Base-by-base conservation (phyloP, 371 early-diverging fungal genomes). In the Mucor piriformis region DNA sequence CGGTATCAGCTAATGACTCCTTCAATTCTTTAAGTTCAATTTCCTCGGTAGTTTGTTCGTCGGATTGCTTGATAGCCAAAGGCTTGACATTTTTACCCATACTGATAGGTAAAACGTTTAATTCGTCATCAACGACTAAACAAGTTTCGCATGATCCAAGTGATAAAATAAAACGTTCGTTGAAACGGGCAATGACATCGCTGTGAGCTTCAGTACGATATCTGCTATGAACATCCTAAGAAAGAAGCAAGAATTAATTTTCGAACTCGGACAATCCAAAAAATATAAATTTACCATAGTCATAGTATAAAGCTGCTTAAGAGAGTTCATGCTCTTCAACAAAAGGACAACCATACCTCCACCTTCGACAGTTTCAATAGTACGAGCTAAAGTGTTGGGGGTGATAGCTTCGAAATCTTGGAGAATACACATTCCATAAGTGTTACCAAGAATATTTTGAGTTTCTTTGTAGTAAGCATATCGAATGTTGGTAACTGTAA, bases 341-440 rank as follows among this genome's bases (percentile, higher is more conserved):
- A 99, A 76, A 43, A 99, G 77, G 11, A 99, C 92, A 35, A 99
- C 92, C 56, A 97, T 83, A 44, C 99, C 99, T 49, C 99, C 99
- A 38, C 99, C 99, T 77, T 96, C 95, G 3, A 99, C 98, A 3
- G 99, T 99, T 77, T 99, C 99, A 50, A 99, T 90, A 1, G 99
- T 96, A 48, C 96, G 87, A 24, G 99, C 99, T 35, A 99, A 80
- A 29, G 98, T 76, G 74, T 99, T 99, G 53, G 99, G 99, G 16
- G 99, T 99, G 58, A 99, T 81, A 11, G 97, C 96, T 70, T 98
- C 98, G 75, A 99, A 99, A 82, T 99, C 99, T 86, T 99, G 98
- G 34, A 99, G 79, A 42, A 99, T 90, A 63, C 96, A 95, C 95
- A 99, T 96, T 38, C 99, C 99, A 65, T 89, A 99, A 20, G 99